Evolutionary conservation across 2,329 filamentous ascomycete genomes (phyloP).

Genomic region (Chaetomiaceae sp.): DNA sequence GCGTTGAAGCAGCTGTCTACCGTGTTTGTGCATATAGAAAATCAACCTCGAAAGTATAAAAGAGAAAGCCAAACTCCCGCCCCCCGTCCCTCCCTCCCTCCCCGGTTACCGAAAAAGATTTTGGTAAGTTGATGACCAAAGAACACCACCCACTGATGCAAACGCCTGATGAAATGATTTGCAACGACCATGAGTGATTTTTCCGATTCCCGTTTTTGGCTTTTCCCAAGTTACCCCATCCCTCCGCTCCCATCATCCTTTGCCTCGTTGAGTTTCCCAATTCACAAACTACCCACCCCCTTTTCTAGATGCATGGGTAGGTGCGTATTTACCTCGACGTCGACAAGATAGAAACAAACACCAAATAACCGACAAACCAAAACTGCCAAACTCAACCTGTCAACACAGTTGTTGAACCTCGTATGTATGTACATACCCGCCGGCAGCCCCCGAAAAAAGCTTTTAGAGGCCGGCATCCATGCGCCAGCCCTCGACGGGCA

Average conservation of each 20-base stretch:
- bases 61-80: conserved; percentile 23
- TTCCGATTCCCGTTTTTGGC: conserved; percentile 21
- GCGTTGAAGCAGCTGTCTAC: conserved; percentile 37
- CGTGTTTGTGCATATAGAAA: too few relatives aligned
- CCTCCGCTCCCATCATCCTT: too few relatives aligned
- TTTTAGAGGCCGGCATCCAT: conserved; percentile 52
- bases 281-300: conserved; percentile 4
- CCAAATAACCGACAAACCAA: too few relatives aligned
- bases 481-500: conserved; percentile 74
- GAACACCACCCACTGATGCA: conserved; percentile 24
- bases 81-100: background rate
- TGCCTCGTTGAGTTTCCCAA: conserved; percentile 22
- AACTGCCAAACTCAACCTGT: too few relatives aligned
- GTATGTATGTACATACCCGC: too few relatives aligned
- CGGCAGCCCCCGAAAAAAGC: background rate
- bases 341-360: too few relatives aligned
- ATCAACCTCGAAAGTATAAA: conserved; percentile 17
- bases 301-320: conserved; percentile 11
- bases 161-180: conserved; percentile 33
- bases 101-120: too few relatives aligned
- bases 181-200: conserved; percentile 23
- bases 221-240: too few relatives aligned
- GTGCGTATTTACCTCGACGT: too few relatives aligned
- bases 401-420: conserved; percentile 18
- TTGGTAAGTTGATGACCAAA: conserved; percentile 25